These are phyloP conservation scores for Penicillium sp. DNA, from an alignment of 2,329 filamentous ascomycete genomes.

Conservation along the genomic window DNA sequence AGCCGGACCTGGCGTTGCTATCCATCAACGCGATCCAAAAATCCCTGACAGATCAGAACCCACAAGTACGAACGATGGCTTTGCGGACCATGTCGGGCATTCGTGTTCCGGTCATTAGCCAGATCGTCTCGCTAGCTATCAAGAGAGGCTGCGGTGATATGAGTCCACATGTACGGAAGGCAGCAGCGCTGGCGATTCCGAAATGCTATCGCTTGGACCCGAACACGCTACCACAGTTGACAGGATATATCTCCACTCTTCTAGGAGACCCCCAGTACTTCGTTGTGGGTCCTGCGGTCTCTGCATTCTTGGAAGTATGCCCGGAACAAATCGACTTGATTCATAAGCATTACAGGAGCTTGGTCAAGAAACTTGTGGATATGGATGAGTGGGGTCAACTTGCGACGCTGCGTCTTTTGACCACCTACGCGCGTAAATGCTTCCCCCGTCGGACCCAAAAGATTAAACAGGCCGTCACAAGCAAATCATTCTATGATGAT, in stretches of 20 bases:
- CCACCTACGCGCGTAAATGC: slow-evolving; percentile 80
- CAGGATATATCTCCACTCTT: slow-evolving; percentile 77
- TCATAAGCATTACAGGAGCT: slow-evolving; percentile 81
- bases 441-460: slow-evolving; percentile 73
- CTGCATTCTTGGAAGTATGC: slow-evolving; percentile 86
- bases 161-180: slow-evolving; percentile 90
- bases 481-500: slow-evolving; percentile 79
- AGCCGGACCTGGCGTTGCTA: slow-evolving; percentile 90
- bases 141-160: slow-evolving; percentile 93
- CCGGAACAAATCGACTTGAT: slow-evolving; percentile 85
- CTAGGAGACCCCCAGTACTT: slow-evolving; percentile 93
- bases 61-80: slow-evolving; percentile 87
- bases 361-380: slow-evolving; percentile 90
- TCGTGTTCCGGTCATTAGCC: slow-evolving; percentile 93
- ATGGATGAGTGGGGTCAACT: slow-evolving; percentile 99
- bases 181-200: slow-evolving; percentile 88
- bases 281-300: slow-evolving; percentile 91
- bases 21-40: slow-evolving; percentile 99
- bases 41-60: slow-evolving; percentile 88
- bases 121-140: slow-evolving; percentile 94
- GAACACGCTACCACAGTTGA: slow-evolving; percentile 77
- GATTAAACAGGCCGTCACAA: slow-evolving; percentile 56
- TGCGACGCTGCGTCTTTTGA: slow-evolving; percentile 78
- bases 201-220: slow-evolving; percentile 95
- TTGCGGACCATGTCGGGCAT: slow-evolving; percentile 97